phyloP scores from a whole-genome alignment of 1,139 yeast genomes.

The Scheffersomyces insectosa region DNA sequence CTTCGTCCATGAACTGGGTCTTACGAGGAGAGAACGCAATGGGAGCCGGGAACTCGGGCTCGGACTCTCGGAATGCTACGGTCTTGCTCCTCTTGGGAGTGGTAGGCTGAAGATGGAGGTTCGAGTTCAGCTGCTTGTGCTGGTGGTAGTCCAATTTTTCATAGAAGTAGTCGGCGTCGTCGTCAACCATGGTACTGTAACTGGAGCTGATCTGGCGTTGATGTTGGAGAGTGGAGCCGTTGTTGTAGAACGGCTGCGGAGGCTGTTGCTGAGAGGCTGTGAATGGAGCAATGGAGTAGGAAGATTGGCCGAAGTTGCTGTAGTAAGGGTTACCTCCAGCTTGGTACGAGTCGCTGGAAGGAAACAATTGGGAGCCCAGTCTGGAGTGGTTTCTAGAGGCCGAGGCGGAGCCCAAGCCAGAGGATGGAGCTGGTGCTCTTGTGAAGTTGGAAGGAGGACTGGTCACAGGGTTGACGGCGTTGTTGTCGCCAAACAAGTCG shows the following conservation, averaged over 20 bases:
- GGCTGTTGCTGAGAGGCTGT: background rate
- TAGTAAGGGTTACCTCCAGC: background rate
- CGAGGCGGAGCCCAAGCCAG: no score
- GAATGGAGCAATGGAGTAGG: background rate
- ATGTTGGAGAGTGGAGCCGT: background rate
- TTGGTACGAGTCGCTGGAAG: background rate
- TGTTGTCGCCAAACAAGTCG: conserved; percentile 11
- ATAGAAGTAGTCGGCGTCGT: conserved; percentile 16
- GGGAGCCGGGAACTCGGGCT: conserved; percentile 35
- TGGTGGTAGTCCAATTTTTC: conserved; percentile 14
- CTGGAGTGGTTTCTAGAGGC: conserved; percentile 7
- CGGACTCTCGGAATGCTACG: conserved; percentile 36
- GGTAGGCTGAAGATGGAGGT: conserved; percentile 4
- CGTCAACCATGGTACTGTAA: conserved; percentile 24
- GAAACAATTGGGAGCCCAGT: conserved; percentile 6
- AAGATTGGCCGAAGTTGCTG: background rate
- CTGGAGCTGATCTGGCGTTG: conserved; percentile 16
- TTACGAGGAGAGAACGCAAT: conserved; percentile 31
- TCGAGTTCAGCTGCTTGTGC: background rate
- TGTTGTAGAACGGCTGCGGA: conserved; percentile 1
- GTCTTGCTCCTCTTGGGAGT: conserved; percentile 23
- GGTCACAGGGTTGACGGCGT: conserved; percentile 5
- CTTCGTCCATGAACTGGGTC: conserved; percentile 19
- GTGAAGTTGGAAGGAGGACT: background rate
- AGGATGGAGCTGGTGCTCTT: background rate